phyloP scores from a whole-genome alignment of 2,329 filamentous ascomycete species.

The Exophiala alcalophila region DNA sequence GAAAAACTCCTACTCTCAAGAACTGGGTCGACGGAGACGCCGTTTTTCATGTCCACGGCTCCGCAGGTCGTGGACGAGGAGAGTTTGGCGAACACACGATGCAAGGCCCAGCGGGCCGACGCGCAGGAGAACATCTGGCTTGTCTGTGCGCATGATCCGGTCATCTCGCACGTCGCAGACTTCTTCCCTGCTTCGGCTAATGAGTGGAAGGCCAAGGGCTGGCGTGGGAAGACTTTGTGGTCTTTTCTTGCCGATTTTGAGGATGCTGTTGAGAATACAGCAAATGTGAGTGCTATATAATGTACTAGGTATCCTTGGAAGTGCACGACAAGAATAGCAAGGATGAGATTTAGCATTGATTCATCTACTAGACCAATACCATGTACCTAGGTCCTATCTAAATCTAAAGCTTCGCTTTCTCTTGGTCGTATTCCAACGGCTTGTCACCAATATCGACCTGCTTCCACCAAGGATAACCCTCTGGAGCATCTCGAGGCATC shows the following conservation, averaged over 20 bases:
- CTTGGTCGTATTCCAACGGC: too few species aligned
- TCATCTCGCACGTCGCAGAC: conserved; percentile 28
- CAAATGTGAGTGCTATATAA: too few species aligned
- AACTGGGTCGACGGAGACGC: conserved; percentile 10
- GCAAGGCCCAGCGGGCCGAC: conserved; percentile 21
- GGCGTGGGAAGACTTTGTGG: conserved; percentile 21
- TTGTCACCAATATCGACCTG: conserved; percentile 50
- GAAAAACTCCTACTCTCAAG: conserved; percentile 1
- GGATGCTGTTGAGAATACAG: neutral
- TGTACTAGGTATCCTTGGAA: too few species aligned
- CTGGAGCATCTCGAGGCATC: conserved; percentile 58
- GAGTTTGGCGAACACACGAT: conserved; percentile 2
- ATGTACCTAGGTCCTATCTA: too few species aligned
- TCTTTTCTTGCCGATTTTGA: conserved; percentile 17
- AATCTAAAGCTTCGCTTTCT: too few species aligned
- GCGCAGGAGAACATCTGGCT: conserved; percentile 32
- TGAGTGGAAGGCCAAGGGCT: conserved; percentile 33
- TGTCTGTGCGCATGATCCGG: conserved; percentile 32
- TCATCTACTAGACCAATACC: too few species aligned
- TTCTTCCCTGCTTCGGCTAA: conserved; percentile 29
- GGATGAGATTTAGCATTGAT: neutral
- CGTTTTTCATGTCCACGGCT: conserved; percentile 34
- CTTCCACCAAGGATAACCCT: conserved; percentile 65
- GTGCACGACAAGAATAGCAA: neutral
- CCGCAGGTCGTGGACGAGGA: conserved; percentile 2